Conservation (phyloP, 2,329 filamentous ascomycete genomes). For the Aspergillus sp. region DNA sequence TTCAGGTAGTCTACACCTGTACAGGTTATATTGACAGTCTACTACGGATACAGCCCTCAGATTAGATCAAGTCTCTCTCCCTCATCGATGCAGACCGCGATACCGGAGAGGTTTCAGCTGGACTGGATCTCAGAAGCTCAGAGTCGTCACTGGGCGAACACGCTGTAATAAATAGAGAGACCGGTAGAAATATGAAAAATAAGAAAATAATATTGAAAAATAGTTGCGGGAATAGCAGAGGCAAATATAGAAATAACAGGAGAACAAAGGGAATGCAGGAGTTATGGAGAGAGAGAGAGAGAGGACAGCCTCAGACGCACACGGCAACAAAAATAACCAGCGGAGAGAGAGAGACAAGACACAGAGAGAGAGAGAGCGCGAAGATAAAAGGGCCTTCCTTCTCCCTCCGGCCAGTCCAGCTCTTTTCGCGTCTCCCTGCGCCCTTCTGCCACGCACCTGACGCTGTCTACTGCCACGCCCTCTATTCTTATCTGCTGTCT, state of each 20-base stretch:
- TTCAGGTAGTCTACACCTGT: not conserved
- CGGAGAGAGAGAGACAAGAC: constrained; percentile 1
- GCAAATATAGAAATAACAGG: constrained; percentile 1
- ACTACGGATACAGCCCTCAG: constrained; percentile 32
- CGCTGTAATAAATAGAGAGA: not conserved
- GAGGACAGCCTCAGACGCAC: not conserved
- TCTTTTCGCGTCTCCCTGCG: not conserved
- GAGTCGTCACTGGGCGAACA: not conserved
- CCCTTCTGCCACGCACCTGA: not conserved
- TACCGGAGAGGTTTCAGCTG: constrained; percentile 23
- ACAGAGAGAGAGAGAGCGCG: not conserved
- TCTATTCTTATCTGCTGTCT: not conserved
- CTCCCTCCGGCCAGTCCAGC: not conserved
- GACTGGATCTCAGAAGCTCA: constrained; percentile 2
- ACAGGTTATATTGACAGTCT: not conserved
- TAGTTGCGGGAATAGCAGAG: not conserved
- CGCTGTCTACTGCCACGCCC: not conserved
- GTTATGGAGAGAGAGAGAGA: constrained; percentile 2
- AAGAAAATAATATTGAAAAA: not conserved
- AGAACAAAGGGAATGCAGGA: constrained; percentile 2
- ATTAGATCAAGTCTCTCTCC: constrained; percentile 53
- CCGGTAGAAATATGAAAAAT: constrained; percentile 1
- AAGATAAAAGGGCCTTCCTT: not conserved
- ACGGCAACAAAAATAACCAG: constrained; percentile 1
- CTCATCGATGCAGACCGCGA: constrained; percentile 31